These are phyloP conservation scores for Umbelopsis sp. DNA, from an alignment of 192 early-diverging fungal species.

Conservation along the genomic window DNA sequence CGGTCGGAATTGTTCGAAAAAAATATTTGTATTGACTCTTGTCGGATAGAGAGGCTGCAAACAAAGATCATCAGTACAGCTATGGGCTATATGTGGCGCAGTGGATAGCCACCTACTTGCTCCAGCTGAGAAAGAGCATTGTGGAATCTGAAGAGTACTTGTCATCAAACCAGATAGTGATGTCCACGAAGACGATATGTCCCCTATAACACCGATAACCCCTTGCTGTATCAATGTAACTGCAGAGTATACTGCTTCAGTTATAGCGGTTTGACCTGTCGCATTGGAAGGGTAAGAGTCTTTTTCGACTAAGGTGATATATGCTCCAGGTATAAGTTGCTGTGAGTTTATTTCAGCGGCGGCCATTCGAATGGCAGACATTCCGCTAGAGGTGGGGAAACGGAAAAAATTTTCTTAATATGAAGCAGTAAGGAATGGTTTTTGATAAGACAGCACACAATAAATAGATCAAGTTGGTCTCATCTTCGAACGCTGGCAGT, in stretches of 20 bases:
- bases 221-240: constrained; percentile 50
- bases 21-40: constrained; percentile 51
- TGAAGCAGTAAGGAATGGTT: background rate
- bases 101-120: constrained; percentile 38
- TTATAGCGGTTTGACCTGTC: constrained; percentile 44
- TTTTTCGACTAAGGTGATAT: constrained; percentile 48
- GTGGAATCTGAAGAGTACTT: constrained; percentile 49
- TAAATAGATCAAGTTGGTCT: background rate
- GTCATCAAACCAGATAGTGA: constrained; percentile 48
- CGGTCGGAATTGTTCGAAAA: constrained; percentile 54
- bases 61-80: background rate
- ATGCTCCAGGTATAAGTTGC: constrained; percentile 52
- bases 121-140: constrained; percentile 53
- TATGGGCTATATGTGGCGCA: background rate
- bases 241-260: constrained; percentile 49
- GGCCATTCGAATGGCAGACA: constrained; percentile 50
- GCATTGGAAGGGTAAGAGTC: constrained; percentile 47
- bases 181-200: constrained; percentile 47
- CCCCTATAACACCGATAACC: constrained; percentile 52
- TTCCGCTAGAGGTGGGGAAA: constrained; percentile 34
- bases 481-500: background rate
- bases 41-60: constrained; percentile 47
- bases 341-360: constrained; percentile 49
- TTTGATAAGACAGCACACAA: background rate
- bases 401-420: background rate